Conservation (phyloP, 1,139 yeast species). For the Candida tropicalis region DNA sequence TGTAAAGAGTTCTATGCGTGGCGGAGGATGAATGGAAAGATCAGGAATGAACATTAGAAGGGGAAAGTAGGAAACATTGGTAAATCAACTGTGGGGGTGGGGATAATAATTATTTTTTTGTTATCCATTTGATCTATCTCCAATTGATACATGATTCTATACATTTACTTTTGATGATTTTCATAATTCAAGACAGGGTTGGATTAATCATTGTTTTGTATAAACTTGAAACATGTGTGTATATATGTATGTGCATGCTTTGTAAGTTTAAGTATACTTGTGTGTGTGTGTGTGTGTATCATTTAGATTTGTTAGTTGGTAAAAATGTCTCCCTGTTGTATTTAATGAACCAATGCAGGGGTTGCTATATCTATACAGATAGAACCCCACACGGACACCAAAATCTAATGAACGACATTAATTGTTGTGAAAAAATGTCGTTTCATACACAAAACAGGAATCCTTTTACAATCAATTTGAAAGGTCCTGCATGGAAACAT, state of each 20-base stretch:
- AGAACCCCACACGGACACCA: not conserved
- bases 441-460: not conserved
- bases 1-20: no score
- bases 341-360: no score
- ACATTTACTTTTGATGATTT: not conserved
- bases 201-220: no score
- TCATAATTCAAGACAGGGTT: not conserved
- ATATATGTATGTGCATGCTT: not conserved
- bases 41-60: no score
- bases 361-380: not conserved
- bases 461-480: not conserved
- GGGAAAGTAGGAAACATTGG: no score
- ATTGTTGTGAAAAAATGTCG: not conserved
- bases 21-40: no score
- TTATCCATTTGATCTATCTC: not conserved
- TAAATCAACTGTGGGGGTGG: no score
- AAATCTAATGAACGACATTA: no score
- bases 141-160: no score
- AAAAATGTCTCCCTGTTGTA: slow-evolving; percentile 1
- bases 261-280: not conserved
- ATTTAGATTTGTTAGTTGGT: no score
- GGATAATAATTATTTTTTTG: no score
- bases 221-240: not conserved
- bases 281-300: slow-evolving; percentile 2
- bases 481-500: slow-evolving; percentile 2